phyloP scores from a whole-genome alignment of 148 eudicot genomes.

The Rhododendron ferrugineum region DNA sequence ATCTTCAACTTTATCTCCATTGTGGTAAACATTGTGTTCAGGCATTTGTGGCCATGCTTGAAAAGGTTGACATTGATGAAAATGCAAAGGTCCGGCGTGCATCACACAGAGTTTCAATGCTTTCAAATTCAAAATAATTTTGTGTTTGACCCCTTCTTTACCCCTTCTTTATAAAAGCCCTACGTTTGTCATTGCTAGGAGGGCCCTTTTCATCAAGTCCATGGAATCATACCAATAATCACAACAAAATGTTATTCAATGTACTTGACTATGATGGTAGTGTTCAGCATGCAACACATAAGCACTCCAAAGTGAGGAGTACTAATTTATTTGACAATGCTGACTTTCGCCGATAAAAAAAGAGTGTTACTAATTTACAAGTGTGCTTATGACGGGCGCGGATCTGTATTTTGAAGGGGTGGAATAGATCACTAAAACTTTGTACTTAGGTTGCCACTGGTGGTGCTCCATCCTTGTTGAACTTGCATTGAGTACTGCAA shows the following conservation, averaged over 20 bases:
- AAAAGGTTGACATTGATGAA: not conserved
- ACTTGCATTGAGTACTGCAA: slow-evolving; percentile 90
- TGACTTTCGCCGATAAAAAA: not conserved
- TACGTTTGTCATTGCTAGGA: not conserved
- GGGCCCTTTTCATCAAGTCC: not conserved
- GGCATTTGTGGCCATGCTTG: not conserved
- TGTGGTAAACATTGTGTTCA: not conserved
- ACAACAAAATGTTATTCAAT: not conserved
- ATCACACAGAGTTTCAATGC: not conserved
- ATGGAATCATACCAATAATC: not conserved
- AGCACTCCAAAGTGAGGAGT: too few species aligned
- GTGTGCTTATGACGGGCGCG: not conserved
- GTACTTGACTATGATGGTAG: not conserved
- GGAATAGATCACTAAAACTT: slow-evolving; percentile 11
- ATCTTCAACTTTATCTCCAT: not conserved
- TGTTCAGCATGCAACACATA: not conserved
- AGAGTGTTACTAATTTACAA: not conserved
- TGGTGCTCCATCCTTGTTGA: slow-evolving; percentile 88
- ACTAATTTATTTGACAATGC: not conserved
- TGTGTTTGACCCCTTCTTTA: not conserved
- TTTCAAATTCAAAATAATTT: too few species aligned
- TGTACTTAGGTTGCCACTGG: slow-evolving; percentile 80
- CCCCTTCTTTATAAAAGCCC: not conserved
- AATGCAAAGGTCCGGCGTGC: not conserved
- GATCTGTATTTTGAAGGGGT: too few species aligned